Evolutionary conservation across 2,329 filamentous ascomycete species (phyloP).

Genomic region (Aspergillus chevalieri): DNA sequence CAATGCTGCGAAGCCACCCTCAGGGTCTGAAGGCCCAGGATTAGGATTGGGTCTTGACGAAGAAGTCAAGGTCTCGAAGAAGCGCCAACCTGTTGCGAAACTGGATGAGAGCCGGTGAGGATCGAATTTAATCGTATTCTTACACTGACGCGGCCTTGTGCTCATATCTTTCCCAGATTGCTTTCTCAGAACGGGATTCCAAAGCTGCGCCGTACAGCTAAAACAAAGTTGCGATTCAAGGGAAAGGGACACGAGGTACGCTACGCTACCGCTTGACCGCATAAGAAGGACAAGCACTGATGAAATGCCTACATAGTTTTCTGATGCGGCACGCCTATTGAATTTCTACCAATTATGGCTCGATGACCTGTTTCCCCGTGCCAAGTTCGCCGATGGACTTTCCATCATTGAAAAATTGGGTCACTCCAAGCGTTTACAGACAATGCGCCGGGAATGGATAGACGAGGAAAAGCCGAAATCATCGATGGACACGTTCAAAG

Average conservation of each 20-base stretch:
- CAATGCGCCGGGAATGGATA: constrained; percentile 75
- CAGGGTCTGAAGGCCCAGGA: constrained; percentile 41
- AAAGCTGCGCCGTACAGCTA: constrained; percentile 66
- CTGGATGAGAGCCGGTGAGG: constrained; percentile 70
- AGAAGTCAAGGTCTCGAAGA: constrained; percentile 75
- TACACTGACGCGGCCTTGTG: neutral
- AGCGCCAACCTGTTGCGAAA: constrained; percentile 71
- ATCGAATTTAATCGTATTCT: neutral
- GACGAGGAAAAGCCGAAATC: constrained; percentile 53
- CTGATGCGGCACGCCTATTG: constrained; percentile 72
- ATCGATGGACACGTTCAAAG: constrained; percentile 1
- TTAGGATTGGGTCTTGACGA: constrained; percentile 72
- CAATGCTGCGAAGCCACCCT: constrained; percentile 15
- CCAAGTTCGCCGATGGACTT: constrained; percentile 84
- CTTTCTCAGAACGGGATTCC: constrained; percentile 78
- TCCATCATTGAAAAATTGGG: constrained; percentile 89
- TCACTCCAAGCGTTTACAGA: constrained; percentile 71
- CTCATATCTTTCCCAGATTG: constrained; percentile 50
- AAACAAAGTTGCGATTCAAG: constrained; percentile 67
- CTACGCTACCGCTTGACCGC: constrained; percentile 4
- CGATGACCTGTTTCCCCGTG: constrained; percentile 90
- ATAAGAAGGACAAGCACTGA: neutral
- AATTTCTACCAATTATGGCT: constrained; percentile 96
- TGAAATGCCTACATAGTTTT: constrained; percentile 54
- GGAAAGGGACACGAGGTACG: constrained; percentile 87